Conservation (phyloP, 2,329 filamentous ascomycete genomes). For the Xylariaceae sp. region DNA sequence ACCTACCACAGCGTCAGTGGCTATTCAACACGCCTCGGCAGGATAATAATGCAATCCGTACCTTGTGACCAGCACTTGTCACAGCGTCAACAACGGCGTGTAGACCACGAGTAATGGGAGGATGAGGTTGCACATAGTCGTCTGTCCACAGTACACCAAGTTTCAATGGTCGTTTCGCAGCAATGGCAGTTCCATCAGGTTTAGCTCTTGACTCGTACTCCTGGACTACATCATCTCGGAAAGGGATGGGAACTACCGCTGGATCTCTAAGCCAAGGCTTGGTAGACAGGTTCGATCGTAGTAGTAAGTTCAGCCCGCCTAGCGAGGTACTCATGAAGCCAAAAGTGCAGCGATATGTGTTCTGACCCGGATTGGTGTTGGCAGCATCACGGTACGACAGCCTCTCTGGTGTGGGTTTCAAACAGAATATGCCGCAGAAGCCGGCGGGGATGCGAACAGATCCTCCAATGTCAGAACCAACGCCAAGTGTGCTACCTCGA, state of each 20-base stretch:
- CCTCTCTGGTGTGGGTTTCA: constrained; percentile 36
- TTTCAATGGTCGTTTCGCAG: constrained; percentile 36
- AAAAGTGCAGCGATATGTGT: constrained; percentile 52
- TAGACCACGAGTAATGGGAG: constrained; percentile 56
- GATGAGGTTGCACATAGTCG: constrained; percentile 46
- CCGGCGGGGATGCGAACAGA: constrained; percentile 44
- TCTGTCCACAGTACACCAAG: constrained; percentile 56
- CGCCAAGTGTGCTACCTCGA: constrained; percentile 39
- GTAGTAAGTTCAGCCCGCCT: constrained; percentile 40
- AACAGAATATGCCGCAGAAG: constrained; percentile 42
- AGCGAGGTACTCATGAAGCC: constrained; percentile 60
- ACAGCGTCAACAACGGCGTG: constrained; percentile 48
- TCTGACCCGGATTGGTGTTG: constrained; percentile 49
- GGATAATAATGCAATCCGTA: constrained; percentile 21
- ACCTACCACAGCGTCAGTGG: not conserved
- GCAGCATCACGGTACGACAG: constrained; percentile 20
- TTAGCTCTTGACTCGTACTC: constrained; percentile 8
- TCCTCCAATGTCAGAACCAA: constrained; percentile 48
- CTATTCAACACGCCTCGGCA: not conserved
- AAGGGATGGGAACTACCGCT: constrained; percentile 63
- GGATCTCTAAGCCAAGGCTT: constrained; percentile 68
- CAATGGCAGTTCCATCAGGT: constrained; percentile 1
- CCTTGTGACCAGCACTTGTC: constrained; percentile 52
- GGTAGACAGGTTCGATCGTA: constrained; percentile 39
- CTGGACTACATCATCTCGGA: constrained; percentile 49